Base-by-base conservation (phyloP, 257 asterid genomes). In the Pogostemon cablin region DNA sequence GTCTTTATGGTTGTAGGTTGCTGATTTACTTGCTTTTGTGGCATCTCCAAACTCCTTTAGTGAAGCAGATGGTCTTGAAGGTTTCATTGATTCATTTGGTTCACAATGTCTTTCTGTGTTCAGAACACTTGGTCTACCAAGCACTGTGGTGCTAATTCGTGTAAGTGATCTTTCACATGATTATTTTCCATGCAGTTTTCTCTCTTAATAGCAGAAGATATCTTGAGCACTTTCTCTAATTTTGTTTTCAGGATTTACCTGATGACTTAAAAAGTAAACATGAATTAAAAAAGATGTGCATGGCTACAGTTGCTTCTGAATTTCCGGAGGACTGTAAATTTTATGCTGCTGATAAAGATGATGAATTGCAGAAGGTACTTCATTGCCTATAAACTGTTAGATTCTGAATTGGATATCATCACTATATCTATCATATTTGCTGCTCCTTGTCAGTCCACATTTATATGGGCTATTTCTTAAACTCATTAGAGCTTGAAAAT, bases 11-110 rank as follows among this genome's bases (percentile, higher is more conserved):
- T 52, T 74, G 49, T 75, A 95, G 99, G 90, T 89, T 76, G 97
- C 99, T 80, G 99, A 95, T 88, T 86, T 91, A 81, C 84, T 95
- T 83, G 98, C 92, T 73, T 95, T 95, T 83, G 97, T 95, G 74
- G 93, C 96, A 81, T 91, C 99, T 73, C 81, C 95, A 2, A 82
- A 78, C 73, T 79, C 87, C 73, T 42, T 76, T 10, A 57, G 20
- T 77, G 95, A 83, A 77, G 85, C 76, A 71, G 84, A 83, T 71
- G 77, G 73, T 53, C 11, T 81, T 46, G 68, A 61, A 69, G 59
- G 58, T 74, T 83, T 81, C 49, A 84, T 95, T 72, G 99, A 95
- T 86, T 82, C 97, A 46, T 95, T 91, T 88, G 99, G 97, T 39
- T 88, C 90, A 46, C 89, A 80, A 70, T 91, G 98, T 78, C 95